Evolutionary conservation across 306 rosid genomes (phyloP).

Genomic region (Prunus mira): DNA sequence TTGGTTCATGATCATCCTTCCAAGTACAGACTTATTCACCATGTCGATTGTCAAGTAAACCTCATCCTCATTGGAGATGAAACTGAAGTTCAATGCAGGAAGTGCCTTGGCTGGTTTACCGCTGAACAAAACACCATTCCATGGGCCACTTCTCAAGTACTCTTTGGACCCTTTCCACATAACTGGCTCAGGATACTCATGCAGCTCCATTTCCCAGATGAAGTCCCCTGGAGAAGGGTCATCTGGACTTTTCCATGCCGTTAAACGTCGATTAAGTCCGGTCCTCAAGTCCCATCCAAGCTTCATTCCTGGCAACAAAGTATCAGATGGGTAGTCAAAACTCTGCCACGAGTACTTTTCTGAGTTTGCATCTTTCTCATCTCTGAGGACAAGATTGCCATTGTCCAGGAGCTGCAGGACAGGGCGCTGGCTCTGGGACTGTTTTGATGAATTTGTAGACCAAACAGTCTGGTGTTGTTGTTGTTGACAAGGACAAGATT

Average conservation of each 20-base stretch:
- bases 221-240: conserved; percentile 48
- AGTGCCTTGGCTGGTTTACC: conserved; percentile 20
- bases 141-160: conserved; percentile 39
- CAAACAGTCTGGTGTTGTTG: conserved; percentile 27
- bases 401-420: conserved; percentile 33
- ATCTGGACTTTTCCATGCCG: conserved; percentile 46
- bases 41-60: conserved; percentile 12
- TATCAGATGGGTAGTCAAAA: conserved; percentile 42
- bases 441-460: conserved; percentile 31
- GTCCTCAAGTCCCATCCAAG: conserved; percentile 44
- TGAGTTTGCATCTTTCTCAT: conserved; percentile 8
- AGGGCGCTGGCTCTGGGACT: conserved; percentile 17
- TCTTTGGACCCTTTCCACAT: conserved; percentile 24
- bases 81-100: background rate
- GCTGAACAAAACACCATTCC: conserved; percentile 33
- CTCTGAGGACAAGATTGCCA: conserved; percentile 51
- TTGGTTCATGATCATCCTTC: conserved; percentile 34
- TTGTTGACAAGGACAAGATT: conserved; percentile 20
- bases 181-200: conserved; percentile 23
- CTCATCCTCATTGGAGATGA: conserved; percentile 29
- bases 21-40: conserved; percentile 1
- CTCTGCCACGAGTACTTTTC: conserved; percentile 40
- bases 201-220: conserved; percentile 10
- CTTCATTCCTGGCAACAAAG: conserved; percentile 45
- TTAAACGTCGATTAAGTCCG: conserved; percentile 26